These are phyloP conservation scores for Trifolium pratense DNA, from an alignment of 306 rosid genomes.

Conservation along the genomic window DNA sequence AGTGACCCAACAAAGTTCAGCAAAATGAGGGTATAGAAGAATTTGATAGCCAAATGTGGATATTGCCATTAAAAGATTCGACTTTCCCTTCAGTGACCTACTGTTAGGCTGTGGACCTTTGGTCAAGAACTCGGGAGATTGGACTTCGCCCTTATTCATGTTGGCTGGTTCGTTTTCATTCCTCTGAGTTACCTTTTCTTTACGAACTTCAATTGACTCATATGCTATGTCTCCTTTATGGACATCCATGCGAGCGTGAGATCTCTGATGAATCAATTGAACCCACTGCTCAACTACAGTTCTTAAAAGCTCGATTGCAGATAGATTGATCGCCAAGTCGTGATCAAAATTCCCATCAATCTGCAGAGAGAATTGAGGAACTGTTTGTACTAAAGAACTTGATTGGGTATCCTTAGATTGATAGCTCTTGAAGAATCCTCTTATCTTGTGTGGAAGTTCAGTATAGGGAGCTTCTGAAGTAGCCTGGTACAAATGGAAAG, in stretches of 20 bases:
- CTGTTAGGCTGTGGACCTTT: slow-evolving; percentile 59
- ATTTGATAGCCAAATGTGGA: slow-evolving; percentile 91
- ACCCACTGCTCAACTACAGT: slow-evolving; percentile 67
- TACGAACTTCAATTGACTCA: slow-evolving; percentile 41
- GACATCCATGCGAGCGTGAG: slow-evolving; percentile 55
- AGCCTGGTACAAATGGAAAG: slow-evolving; percentile 65
- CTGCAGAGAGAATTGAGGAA: slow-evolving; percentile 73
- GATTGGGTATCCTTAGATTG: slow-evolving; percentile 53
- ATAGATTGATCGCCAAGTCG: slow-evolving; percentile 59
- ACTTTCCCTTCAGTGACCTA: slow-evolving; percentile 70
- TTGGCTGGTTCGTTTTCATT: slow-evolving; percentile 46
- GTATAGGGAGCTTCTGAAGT: slow-evolving; percentile 76
- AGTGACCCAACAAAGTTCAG: slow-evolving; percentile 97
- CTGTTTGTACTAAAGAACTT: slow-evolving; percentile 58
- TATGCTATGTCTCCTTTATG: slow-evolving; percentile 40
- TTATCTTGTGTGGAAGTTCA: slow-evolving; percentile 68
- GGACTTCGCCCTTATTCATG: slow-evolving; percentile 39
- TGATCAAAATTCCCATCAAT: slow-evolving; percentile 66
- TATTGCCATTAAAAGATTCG: slow-evolving; percentile 72
- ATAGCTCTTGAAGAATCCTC: slow-evolving; percentile 68
- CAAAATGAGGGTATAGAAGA: slow-evolving; percentile 88
- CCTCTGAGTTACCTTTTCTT: slow-evolving; percentile 39
- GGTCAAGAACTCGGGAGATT: slow-evolving; percentile 49
- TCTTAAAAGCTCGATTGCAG: slow-evolving; percentile 69
- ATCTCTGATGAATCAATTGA: slow-evolving; percentile 74